Conservation (phyloP, 306 rosid genomes). For the Abrus precatorius region DNA sequence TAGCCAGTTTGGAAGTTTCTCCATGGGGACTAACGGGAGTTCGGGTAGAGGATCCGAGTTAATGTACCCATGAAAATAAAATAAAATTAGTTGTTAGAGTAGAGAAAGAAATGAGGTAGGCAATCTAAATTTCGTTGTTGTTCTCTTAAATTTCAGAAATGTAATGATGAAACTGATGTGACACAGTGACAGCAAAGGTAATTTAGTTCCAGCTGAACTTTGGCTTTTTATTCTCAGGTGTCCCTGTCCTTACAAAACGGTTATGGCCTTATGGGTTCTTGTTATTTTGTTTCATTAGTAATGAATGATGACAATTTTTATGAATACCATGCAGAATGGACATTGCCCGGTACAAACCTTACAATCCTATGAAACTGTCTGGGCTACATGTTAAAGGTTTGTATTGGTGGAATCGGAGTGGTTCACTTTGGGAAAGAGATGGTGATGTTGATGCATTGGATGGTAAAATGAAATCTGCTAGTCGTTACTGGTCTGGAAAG, state of each 20-base stretch:
- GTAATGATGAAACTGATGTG: background rate
- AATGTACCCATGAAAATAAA: slow-evolving; percentile 2
- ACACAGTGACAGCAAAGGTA: background rate
- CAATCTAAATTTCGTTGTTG: background rate
- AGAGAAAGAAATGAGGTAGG: slow-evolving; percentile 24
- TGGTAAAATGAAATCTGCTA: slow-evolving; percentile 71
- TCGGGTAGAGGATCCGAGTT: slow-evolving; percentile 32
- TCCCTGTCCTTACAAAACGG: background rate
- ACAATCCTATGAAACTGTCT: slow-evolving; percentile 54
- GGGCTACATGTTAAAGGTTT: slow-evolving; percentile 54
- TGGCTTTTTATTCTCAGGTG: slow-evolving; percentile 17
- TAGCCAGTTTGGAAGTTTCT: background rate
- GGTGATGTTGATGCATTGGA: slow-evolving; percentile 79
- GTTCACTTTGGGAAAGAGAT: slow-evolving; percentile 72
- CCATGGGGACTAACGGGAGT: slow-evolving; percentile 9
- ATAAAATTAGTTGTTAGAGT: slow-evolving; percentile 32
- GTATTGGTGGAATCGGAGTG: slow-evolving; percentile 57
- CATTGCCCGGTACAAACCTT: slow-evolving; percentile 80
- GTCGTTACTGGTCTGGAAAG: slow-evolving; percentile 96
- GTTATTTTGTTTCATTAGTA: slow-evolving; percentile 16
- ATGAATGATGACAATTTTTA: slow-evolving; percentile 41
- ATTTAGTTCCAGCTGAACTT: slow-evolving; percentile 16
- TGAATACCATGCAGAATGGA: slow-evolving; percentile 81
- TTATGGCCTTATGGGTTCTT: background rate
- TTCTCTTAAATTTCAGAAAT: slow-evolving; percentile 26